Base-by-base conservation (phyloP, 1,284 basidiomycete species). In the Malassezia pachydermatis region DNA sequence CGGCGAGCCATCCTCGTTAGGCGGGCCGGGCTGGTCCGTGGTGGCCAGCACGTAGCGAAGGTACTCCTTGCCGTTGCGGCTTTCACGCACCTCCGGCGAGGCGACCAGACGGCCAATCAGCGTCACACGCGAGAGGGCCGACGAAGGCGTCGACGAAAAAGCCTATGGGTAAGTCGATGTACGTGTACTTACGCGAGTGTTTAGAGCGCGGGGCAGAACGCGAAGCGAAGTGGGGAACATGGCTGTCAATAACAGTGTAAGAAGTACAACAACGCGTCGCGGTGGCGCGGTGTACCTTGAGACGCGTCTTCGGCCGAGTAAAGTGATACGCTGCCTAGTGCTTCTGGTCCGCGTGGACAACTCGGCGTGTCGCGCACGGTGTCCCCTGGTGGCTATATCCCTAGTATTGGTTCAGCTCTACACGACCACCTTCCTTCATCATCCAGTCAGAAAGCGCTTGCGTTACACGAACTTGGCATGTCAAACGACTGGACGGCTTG, bases 11-110 rank as follows among this genome's bases (percentile, higher is more conserved):
- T 60, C 43, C 45, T 69, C 67, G 10, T 48, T 55, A 9, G 65
- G 63, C 9, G 60, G 60, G 16, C 63, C 67, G 6, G 58, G 42
- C 19, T 62, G 59, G 40, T 71, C 68, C 16, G 49, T 60, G 9
- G 67, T 70, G 9, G 68, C 68, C 16, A 71, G 53, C 10, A 61
- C 60, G 61, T 71, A 71, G 24, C 61, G 57, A 9, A 65, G 56
- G 54, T 62, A 71, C 45, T 69, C 65, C 54, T 71, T 71, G 48
- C 68, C 68, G 20, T 54, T 58, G 46, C 59, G 59, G 45, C 63
- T 68, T 17, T 55, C 44, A 41, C 65, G 59, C 41, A 63, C 37
- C 51, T 69, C 65, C 5, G 68, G 68, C 35, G 64, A 58, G 7
- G 63, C 60, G 5, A 60, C 59, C 13, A 71, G 61, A 28, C 68